Conservation (phyloP, 2,329 filamentous ascomycete species). For the Arachnopeziza araneosa region DNA sequence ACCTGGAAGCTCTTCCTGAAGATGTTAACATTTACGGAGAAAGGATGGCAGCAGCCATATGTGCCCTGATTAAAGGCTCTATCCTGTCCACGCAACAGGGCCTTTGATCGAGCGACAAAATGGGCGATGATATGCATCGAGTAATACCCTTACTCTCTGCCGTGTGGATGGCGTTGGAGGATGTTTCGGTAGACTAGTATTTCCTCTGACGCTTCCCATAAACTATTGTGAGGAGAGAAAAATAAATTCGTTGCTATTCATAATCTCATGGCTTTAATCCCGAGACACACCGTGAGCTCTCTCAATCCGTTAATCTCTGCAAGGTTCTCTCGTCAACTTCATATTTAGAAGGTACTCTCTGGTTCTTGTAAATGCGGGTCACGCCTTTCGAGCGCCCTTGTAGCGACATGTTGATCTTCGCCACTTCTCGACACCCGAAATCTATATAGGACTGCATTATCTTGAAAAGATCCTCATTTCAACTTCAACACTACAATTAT, state of each 20-base stretch:
- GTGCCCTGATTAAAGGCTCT: slow-evolving; percentile 12
- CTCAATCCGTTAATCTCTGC: not conserved
- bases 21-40: slow-evolving; percentile 13
- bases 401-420: not conserved
- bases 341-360: not conserved
- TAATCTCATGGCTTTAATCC: too few species aligned
- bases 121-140: not conserved
- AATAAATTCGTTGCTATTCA: too few species aligned
- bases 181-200: not conserved
- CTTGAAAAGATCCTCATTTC: not conserved
- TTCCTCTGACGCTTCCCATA: not conserved
- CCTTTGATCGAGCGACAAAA: not conserved
- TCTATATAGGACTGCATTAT: not conserved
- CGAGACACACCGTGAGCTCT: not conserved
- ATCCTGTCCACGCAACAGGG: slow-evolving; percentile 10
- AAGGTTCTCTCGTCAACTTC: not conserved
- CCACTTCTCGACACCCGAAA: not conserved
- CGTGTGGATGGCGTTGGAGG: not conserved
- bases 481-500: not conserved
- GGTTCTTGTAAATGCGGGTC: not conserved
- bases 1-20: slow-evolving; percentile 4
- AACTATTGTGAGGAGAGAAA: too few species aligned
- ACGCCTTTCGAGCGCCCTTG: not conserved
- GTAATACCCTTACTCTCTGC: not conserved
- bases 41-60: slow-evolving; percentile 12